Evolutionary conservation across 176 grass and related monocot species (phyloP).

Genomic region (Aegilops umbellulata): DNA sequence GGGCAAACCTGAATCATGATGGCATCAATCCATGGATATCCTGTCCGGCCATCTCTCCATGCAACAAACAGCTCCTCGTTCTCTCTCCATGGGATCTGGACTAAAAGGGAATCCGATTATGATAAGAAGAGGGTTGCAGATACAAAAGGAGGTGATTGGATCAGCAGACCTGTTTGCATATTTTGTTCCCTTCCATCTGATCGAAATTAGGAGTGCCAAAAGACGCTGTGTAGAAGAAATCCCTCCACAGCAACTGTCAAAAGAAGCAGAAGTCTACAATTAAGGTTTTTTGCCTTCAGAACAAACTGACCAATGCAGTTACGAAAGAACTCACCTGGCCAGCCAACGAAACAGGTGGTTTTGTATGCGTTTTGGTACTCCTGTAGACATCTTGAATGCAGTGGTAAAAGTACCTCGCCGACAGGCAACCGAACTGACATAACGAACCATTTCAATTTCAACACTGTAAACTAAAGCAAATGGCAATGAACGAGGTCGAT

Average conservation of each 20-base stretch:
- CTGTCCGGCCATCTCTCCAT: conserved; percentile 82
- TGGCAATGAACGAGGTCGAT: not conserved
- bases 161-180: conserved; percentile 69
- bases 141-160: not conserved
- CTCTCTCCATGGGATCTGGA: conserved; percentile 80
- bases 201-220: conserved; percentile 87
- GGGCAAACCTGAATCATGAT: conserved; percentile 88
- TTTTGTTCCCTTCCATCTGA: conserved; percentile 77
- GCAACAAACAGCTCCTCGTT: conserved; percentile 67
- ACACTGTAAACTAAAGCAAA: not conserved
- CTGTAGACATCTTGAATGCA: conserved; percentile 69
- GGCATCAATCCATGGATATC: conserved; percentile 97
- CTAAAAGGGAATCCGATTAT: not conserved
- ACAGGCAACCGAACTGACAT: conserved; percentile 82
- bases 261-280: not conserved
- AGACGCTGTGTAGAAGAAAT: conserved; percentile 85
- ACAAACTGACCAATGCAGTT: not conserved
- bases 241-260: conserved; percentile 8
- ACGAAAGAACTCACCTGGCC: conserved; percentile 32
- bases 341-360: conserved; percentile 78
- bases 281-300: conserved; percentile 17
- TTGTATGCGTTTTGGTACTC: conserved; percentile 59
- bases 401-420: conserved; percentile 89
- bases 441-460: not conserved
- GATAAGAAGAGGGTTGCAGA: not conserved